These are phyloP conservation scores for Solanum etuberosum DNA, from an alignment of 257 asterid species.

Conservation along the genomic window DNA sequence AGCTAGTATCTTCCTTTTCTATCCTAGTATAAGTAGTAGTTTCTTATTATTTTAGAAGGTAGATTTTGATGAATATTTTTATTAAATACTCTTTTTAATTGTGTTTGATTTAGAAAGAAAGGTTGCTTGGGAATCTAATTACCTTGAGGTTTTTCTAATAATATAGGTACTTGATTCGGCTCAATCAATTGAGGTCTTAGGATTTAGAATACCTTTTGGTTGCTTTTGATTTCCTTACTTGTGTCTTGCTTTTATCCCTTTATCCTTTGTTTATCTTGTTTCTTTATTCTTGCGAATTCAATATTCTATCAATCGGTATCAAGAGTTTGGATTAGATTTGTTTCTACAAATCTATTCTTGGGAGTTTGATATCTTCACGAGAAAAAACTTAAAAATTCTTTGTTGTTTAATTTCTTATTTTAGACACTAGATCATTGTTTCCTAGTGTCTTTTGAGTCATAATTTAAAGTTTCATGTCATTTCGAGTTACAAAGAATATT, in stretches of 20 bases:
- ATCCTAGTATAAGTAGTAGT: too few relatives aligned
- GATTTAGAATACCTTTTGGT: not conserved
- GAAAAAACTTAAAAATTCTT: too few relatives aligned
- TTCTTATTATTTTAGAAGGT: too few relatives aligned
- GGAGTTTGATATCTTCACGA: not conserved
- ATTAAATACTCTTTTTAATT: too few relatives aligned
- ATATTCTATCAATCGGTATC: not conserved
- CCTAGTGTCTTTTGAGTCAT: not conserved
- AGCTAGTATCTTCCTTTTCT: too few relatives aligned
- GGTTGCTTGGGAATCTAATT: too few relatives aligned
- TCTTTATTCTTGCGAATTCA: not conserved
- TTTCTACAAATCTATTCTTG: not conserved
- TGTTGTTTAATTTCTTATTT: too few relatives aligned
- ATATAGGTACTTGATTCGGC: not conserved
- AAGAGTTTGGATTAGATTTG: not conserved
- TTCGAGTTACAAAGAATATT: too few relatives aligned
- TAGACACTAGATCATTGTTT: not conserved
- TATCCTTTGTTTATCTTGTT: too few relatives aligned
- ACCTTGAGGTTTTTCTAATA: not conserved
- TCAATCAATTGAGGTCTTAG: not conserved
- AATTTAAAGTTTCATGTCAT: not conserved
- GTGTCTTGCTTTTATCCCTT: not conserved
- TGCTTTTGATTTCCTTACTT: not conserved
- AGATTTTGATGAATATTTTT: too few relatives aligned
- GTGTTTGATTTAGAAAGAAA: not conserved